A percentile compares a stretch with the other conserved stretches of the same genome.
Evolutionary conservation across 148 eudicot genomes (phyloP).

Genomic region (Amaranthus hypochondriacus): DNA sequence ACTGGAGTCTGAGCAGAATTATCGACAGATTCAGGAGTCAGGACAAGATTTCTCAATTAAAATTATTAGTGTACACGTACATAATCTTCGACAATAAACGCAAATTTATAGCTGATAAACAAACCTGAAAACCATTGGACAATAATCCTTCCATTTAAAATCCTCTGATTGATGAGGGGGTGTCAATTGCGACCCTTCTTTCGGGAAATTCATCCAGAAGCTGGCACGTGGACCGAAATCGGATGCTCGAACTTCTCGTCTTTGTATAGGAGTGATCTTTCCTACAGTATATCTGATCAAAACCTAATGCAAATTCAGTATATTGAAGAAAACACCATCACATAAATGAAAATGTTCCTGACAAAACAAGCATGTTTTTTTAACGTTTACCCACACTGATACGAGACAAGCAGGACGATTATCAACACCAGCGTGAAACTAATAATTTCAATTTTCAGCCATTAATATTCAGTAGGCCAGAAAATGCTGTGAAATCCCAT

Average conservation of each 20-base stretch:
- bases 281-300: constrained; percentile 91
- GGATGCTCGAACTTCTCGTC: constrained; percentile 73
- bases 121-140: constrained; percentile 99
- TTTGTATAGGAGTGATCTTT: constrained; percentile 93
- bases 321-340: constrained; percentile 11
- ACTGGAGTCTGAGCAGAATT: neutral
- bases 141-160: constrained; percentile 96
- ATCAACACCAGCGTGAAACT: neutral
- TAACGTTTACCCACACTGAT: neutral
- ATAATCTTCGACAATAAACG: neutral
- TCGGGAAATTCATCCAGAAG: constrained; percentile 97
- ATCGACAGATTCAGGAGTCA: neutral
- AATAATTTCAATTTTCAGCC: no score
- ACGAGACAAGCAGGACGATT: neutral
- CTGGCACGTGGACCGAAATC: constrained; percentile 94
- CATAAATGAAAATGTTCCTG: constrained; percentile 2
- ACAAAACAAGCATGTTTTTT: constrained; percentile 2
- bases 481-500: neutral
- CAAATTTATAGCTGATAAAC: constrained; percentile 20
- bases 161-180: constrained; percentile 93
- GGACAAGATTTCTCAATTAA: neutral
- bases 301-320: constrained; percentile 34
- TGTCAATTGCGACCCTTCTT: constrained; percentile 89
- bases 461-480: no score
- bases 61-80: neutral